Conservation (phyloP, 768 basidiomycete species). For the Astraeus odoratus region DNA sequence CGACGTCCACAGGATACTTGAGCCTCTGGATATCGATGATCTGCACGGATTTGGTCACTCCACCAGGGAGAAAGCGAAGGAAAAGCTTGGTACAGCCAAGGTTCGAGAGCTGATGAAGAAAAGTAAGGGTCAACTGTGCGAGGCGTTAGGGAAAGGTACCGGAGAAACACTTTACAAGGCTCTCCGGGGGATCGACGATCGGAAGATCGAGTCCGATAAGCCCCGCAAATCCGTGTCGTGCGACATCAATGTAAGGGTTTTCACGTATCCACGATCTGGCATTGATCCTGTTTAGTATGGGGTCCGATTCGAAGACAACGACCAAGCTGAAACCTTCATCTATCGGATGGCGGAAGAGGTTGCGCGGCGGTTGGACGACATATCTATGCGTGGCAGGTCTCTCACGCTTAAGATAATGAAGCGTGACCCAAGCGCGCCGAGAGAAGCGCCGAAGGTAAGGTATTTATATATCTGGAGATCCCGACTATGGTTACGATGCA, state of each 20-base stretch:
- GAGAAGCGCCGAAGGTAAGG: constrained; percentile 83
- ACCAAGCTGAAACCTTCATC: constrained; percentile 77
- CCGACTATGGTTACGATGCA: neutral
- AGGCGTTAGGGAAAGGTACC: constrained; percentile 68
- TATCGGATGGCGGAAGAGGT: constrained; percentile 75
- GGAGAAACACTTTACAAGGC: constrained; percentile 85
- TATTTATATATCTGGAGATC: neutral
- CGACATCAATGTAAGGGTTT: constrained; percentile 79
- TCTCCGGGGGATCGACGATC: constrained; percentile 76
- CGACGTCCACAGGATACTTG: constrained; percentile 49
- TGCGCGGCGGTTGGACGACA: constrained; percentile 56
- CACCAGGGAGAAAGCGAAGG: constrained; percentile 67
- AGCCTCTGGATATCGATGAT: constrained; percentile 67
- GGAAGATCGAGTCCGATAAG: constrained; percentile 75
- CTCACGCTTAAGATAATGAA: constrained; percentile 88
- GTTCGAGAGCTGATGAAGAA: constrained; percentile 63
- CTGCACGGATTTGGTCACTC: constrained; percentile 84
- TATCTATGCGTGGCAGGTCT: constrained; percentile 63
- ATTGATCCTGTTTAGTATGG: constrained; percentile 61
- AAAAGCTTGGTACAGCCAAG: constrained; percentile 66
- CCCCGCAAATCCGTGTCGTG: constrained; percentile 88
- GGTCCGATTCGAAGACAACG: constrained; percentile 81
- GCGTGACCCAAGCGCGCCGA: constrained; percentile 76
- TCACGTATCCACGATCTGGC: neutral
- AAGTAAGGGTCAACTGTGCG: constrained; percentile 59